Evolutionary conservation across 352 stramenopile species (phyloP).

Genomic region (Phytophthora sp.): DNA sequence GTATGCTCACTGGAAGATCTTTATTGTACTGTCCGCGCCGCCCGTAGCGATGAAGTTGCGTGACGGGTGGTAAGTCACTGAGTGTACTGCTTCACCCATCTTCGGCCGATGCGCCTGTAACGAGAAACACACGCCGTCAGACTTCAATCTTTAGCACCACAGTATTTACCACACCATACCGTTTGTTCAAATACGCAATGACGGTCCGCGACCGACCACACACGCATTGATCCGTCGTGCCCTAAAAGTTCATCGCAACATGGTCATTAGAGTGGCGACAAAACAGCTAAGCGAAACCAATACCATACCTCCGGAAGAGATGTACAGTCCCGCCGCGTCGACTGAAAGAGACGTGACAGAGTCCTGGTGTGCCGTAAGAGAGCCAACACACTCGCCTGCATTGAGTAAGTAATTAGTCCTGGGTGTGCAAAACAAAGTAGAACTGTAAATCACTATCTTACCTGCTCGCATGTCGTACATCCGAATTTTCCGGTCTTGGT

Average conservation of each 20-base stretch:
- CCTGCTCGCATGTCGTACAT: conserved; percentile 87
- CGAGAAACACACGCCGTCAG: conserved; percentile 5
- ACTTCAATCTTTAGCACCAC: too few relatives aligned
- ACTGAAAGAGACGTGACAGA: conserved; percentile 83
- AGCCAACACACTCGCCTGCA: conserved; percentile 77
- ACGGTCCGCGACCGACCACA: conserved; percentile 83
- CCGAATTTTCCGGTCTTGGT: conserved; percentile 84
- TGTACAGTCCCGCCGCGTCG: conserved; percentile 74
- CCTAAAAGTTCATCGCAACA: conserved; percentile 34
- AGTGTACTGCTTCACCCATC: conserved; percentile 79
- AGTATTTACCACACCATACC: too few relatives aligned
- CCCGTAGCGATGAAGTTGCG: conserved; percentile 84
- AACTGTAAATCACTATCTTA: not conserved
- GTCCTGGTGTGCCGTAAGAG: conserved; percentile 82
- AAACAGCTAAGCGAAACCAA: not conserved
- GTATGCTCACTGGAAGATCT: conserved; percentile 82
- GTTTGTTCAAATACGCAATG: conserved; percentile 89
- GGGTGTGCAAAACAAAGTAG: not conserved
- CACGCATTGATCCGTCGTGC: conserved; percentile 83
- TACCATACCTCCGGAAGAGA: conserved; percentile 69
- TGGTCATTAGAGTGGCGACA: conserved; percentile 1
- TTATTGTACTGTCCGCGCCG: conserved; percentile 85
- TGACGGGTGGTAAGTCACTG: conserved; percentile 77
- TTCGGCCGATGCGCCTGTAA: conserved; percentile 78
- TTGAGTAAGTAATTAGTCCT: not conserved